A percentile compares a stretch with the other conserved stretches of the same genome.
Evolutionary conservation across 2,329 filamentous ascomycete species (phyloP).

Genomic region (Lecanicillium sp.): DNA sequence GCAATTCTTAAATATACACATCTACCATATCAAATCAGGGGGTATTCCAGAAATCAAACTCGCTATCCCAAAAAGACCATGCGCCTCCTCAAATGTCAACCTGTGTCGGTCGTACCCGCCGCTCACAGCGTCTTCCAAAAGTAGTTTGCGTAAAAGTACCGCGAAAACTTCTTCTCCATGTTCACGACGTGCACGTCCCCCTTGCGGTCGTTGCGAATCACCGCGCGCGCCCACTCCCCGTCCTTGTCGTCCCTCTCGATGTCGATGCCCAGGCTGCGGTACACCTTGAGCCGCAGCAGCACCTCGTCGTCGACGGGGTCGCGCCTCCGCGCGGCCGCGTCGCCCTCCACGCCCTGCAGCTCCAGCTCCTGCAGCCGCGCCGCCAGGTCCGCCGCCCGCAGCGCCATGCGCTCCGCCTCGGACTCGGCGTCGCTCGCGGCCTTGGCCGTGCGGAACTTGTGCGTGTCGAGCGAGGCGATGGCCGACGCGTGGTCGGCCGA

Average conservation of each 20-base stretch:
- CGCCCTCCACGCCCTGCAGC: constrained; percentile 68
- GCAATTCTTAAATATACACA: background rate
- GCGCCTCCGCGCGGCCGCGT: constrained; percentile 22
- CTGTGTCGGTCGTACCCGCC: too few relatives aligned
- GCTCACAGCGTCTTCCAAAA: constrained; percentile 83
- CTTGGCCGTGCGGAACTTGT: constrained; percentile 94
- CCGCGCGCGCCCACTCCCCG: constrained; percentile 78
- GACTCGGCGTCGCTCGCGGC: constrained; percentile 82
- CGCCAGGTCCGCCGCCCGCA: constrained; percentile 68
- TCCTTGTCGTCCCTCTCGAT: constrained; percentile 67
- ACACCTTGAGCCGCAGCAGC: constrained; percentile 77
- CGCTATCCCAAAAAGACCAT: constrained; percentile 1
- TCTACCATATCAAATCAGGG: background rate
- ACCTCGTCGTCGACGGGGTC: constrained; percentile 58
- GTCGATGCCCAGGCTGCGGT: constrained; percentile 84
- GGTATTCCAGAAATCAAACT: background rate
- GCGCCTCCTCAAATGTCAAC: constrained; percentile 2
- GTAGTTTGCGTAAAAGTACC: constrained; percentile 90
- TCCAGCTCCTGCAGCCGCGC: constrained; percentile 77
- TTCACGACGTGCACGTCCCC: constrained; percentile 94
- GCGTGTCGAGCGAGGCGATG: constrained; percentile 82
- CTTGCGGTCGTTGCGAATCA: constrained; percentile 78
- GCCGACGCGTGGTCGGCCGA: constrained; percentile 73
- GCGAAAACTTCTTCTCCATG: constrained; percentile 85
- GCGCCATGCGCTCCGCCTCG: constrained; percentile 85